Evolutionary conservation across 805 yeast species (phyloP).

Genomic region (Metschnikowia gelsemii): DNA sequence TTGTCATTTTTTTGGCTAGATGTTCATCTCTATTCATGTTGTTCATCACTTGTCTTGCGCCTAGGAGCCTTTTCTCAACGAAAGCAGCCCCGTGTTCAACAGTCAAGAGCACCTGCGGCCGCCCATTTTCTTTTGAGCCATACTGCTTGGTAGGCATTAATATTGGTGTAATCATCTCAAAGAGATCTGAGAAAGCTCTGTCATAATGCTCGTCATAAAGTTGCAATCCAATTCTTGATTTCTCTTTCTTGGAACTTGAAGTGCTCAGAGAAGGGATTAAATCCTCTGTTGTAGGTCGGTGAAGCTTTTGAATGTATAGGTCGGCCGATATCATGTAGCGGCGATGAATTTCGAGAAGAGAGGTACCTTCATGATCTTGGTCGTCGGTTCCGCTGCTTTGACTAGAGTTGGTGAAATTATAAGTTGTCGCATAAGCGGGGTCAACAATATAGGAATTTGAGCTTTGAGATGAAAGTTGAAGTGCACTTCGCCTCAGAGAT

Average conservation of each 20-base stretch:
- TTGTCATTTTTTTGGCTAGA: background rate
- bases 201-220: conserved; percentile 7
- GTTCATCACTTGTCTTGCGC: background rate
- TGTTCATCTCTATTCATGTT: background rate
- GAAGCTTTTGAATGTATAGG: conserved; percentile 15
- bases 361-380: conserved; percentile 1
- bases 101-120: conserved; percentile 5
- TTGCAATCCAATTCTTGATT: conserved; percentile 3
- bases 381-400: conserved; percentile 5
- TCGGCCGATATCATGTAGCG: conserved; percentile 19
- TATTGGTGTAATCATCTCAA: conserved; percentile 11
- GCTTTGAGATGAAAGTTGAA: conserved; percentile 17
- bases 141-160: conserved; percentile 12
- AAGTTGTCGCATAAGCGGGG: conserved; percentile 7
- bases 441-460: conserved; percentile 17
- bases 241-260: conserved; percentile 4
- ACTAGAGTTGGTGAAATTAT: conserved; percentile 16
- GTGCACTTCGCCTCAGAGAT: conserved; percentile 2
- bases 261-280: background rate
- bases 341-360: conserved; percentile 15
- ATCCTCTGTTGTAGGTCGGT: conserved; percentile 5
- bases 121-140: background rate
- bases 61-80: conserved; percentile 8
- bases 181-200: conserved; percentile 4
- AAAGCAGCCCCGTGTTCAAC: conserved; percentile 12